Evolutionary conservation across 768 basidiomycete genomes (phyloP), one percentile per base, ranked within the genome.

Genomic region (Mycena pura): DNA sequence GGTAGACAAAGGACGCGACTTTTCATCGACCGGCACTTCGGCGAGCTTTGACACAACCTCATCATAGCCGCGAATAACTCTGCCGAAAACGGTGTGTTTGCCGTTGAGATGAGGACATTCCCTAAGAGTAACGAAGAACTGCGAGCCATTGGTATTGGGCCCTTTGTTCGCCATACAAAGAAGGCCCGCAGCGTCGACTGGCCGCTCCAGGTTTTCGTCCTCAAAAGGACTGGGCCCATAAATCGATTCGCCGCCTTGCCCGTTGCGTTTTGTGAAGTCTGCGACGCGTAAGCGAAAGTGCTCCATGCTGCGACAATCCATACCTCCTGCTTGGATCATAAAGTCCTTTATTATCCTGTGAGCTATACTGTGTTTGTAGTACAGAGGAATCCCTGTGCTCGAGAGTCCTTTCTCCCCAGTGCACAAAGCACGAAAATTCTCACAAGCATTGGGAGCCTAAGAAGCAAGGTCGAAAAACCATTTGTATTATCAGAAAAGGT

Each of bases 121-220:
- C n/a, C 84, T 80, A 11, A 96, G 81, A 21, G 94, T 93, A 62
- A 95, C 80, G 71, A 96, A 95, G 71, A 90, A 96, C 64, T 96
- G 94, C 1, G 89, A 91, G 34, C 89, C 87, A 65, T 95, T 96
- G 32, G 94, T 95, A 74, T 91, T 79, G 0, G 90, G 87, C 3
- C 91, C 91, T 64, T 84, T 84, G 73, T 96, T 96, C 10, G 94
- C 94, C 95, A 96, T 96, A 68, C 92, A 93, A 11, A 96, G 77
- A 25, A 96, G 76, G 76, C 88, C 93, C 69, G 86, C 84, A 0
- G 84, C 73, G 64, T 94, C 90, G 21, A 93, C 74, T 0, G 84
- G 79, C 29, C 78, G 81, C 39, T 79, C 77, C 29, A 94, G 76
- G 70, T 93, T 85, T 73, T 96, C 94, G 69, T 96, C 93, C 11